phyloP scores from a whole-genome alignment of 345 rosid species.

The Durio zibethinus region DNA sequence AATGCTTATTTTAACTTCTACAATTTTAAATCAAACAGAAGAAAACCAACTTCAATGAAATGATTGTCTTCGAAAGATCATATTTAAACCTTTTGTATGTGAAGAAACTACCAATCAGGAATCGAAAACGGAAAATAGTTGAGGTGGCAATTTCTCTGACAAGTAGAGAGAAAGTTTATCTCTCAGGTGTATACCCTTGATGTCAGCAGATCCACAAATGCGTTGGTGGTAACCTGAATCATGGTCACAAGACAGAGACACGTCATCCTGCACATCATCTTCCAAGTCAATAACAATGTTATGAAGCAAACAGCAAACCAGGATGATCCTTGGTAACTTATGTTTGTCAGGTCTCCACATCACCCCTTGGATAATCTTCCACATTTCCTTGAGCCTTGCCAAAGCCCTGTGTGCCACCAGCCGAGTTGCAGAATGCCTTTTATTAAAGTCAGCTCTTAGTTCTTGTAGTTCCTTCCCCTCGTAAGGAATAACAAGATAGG shows the following conservation, averaged over 20 bases:
- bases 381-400: conserved; percentile 47
- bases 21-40: background rate
- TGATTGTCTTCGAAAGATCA: background rate
- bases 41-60: background rate
- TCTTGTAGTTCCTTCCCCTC: conserved; percentile 39
- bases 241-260: conserved; percentile 29
- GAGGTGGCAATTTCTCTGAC: conserved; percentile 31
- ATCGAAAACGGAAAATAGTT: conserved; percentile 5
- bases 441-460: conserved; percentile 41
- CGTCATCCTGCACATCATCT: conserved; percentile 34
- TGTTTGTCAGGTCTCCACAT: conserved; percentile 74
- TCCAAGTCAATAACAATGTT: conserved; percentile 57
- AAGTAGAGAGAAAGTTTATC: conserved; percentile 43
- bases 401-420: conserved; percentile 53
- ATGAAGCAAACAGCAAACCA: conserved; percentile 67
- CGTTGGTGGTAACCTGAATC: conserved; percentile 46
- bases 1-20: background rate
- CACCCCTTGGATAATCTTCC: conserved; percentile 57
- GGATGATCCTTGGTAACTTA: conserved; percentile 56
- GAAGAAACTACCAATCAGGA: conserved; percentile 1
- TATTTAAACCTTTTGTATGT: background rate
- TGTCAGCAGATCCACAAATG: conserved; percentile 35
- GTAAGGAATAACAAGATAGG: conserved; percentile 54
- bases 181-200: conserved; percentile 38
- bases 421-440: conserved; percentile 33